These are phyloP conservation scores for Coccomyxa subellipsoidea DNA, from an alignment of 163 green algal genomes.

Conservation along the genomic window DNA sequence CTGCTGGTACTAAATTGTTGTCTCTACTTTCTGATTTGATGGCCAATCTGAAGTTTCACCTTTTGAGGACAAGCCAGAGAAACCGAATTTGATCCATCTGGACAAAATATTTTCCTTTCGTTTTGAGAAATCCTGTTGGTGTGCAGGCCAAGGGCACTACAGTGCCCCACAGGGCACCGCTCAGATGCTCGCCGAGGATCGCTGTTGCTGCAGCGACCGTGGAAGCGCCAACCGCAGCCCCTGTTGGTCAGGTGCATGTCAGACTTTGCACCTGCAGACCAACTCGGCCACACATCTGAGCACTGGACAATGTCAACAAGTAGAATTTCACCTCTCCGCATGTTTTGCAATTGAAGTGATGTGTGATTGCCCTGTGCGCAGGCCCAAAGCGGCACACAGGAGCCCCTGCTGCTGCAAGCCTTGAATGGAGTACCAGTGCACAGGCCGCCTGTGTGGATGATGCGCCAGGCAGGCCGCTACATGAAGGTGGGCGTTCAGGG, in stretches of 20 bases:
- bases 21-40: no score
- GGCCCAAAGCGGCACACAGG: not conserved
- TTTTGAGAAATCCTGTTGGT: not conserved
- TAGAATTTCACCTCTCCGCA: no score
- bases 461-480: conserved; percentile 94
- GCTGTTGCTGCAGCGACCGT: not conserved
- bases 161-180: not conserved
- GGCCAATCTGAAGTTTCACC: no score
- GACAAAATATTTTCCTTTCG: no score
- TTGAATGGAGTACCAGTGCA: conserved; percentile 79
- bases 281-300: no score
- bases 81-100: no score
- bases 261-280: no score
- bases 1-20: not conserved
- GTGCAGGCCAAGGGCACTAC: not conserved
- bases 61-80: no score
- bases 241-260: not conserved
- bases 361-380: not conserved
- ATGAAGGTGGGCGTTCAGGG: conserved; percentile 50
- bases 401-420: conserved; percentile 80
- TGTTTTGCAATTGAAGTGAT: not conserved
- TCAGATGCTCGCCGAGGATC: not conserved
- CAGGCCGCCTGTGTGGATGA: conserved; percentile 93
- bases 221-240: not conserved
- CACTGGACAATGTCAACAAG: no score